phyloP scores from a whole-genome alignment of 2,329 filamentous ascomycete species.

The Exophiala mesophila region DNA sequence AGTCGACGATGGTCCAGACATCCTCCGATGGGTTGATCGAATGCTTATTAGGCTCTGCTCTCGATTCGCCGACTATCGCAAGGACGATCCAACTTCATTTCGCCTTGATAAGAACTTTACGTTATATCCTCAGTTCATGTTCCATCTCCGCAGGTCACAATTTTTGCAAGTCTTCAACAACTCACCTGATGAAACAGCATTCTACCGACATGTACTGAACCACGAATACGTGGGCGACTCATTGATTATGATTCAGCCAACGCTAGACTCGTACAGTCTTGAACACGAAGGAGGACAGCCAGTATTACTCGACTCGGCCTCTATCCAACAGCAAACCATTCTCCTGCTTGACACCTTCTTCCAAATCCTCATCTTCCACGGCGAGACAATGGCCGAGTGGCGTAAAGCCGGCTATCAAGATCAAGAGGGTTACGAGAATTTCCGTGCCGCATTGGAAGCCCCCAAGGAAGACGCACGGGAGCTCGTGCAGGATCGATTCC shows the following conservation, averaged over 20 bases:
- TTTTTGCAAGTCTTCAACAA: constrained; percentile 99
- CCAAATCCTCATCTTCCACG: constrained; percentile 98
- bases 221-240: constrained; percentile 97
- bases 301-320: constrained; percentile 92
- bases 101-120: constrained; percentile 98
- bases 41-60: constrained; percentile 98
- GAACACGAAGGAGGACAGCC: constrained; percentile 90
- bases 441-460: constrained; percentile 77
- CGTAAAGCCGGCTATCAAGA: constrained; percentile 96
- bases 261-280: constrained; percentile 93
- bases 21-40: constrained; percentile 93
- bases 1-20: constrained; percentile 96
- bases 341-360: constrained; percentile 97
- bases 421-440: constrained; percentile 97
- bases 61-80: constrained; percentile 93
- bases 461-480: constrained; percentile 97
- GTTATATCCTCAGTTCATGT: constrained; percentile 99
- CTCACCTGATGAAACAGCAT: constrained; percentile 97
- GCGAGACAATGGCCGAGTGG: constrained; percentile 97
- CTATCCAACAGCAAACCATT: constrained; percentile 90
- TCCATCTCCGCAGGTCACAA: constrained; percentile 92
- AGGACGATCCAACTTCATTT: constrained; percentile 97
- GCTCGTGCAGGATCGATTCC: constrained; percentile 94
- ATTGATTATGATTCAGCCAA: constrained; percentile 97
- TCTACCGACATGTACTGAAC: constrained; percentile 93